phyloP scores from a whole-genome alignment of 202 grass and related monocot species.

The Digitaria exilis region DNA sequence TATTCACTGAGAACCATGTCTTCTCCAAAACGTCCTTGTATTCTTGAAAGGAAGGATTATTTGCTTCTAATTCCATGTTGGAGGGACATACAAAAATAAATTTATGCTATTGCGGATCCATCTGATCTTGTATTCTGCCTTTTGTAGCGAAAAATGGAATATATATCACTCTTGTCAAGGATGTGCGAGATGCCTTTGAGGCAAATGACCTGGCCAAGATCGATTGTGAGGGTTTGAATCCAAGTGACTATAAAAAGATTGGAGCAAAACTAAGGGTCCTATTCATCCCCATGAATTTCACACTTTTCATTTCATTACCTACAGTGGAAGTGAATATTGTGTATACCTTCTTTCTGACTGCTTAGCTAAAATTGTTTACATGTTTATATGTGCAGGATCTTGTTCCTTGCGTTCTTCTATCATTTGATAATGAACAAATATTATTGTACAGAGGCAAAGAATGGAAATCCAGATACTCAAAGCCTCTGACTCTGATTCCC shows the following conservation, averaged over 20 bases:
- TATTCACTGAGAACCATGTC: not conserved
- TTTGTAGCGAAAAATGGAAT: slow-evolving; percentile 91
- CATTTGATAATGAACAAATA: slow-evolving; percentile 92
- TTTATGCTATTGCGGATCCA: not conserved
- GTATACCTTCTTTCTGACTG: slow-evolving; percentile 2
- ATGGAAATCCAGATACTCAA: slow-evolving; percentile 83
- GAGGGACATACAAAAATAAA: not conserved
- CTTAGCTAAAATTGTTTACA: slow-evolving; percentile 22
- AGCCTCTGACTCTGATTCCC: slow-evolving; percentile 51
- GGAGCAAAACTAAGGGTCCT: slow-evolving; percentile 88
- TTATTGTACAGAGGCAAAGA: slow-evolving; percentile 82
- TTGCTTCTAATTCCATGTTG: slow-evolving; percentile 23
- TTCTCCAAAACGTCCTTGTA: not conserved
- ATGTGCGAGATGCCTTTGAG: slow-evolving; percentile 87
- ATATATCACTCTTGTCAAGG: slow-evolving; percentile 90
- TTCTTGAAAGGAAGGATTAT: not conserved
- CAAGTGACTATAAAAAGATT: slow-evolving; percentile 96
- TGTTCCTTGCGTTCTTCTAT: slow-evolving; percentile 90
- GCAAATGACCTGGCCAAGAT: slow-evolving; percentile 80
- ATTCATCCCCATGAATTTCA: slow-evolving; percentile 12
- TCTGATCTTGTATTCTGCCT: slow-evolving; percentile 16
- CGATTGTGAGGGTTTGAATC: slow-evolving; percentile 81
- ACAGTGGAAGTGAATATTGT: slow-evolving; percentile 14
- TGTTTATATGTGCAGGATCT: slow-evolving; percentile 62
- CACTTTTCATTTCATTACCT: slow-evolving; percentile 33